These are phyloP conservation scores for Chalciporus sphaerocephalus DNA, from an alignment of 768 basidiomycete genomes.

Conservation along the genomic window DNA sequence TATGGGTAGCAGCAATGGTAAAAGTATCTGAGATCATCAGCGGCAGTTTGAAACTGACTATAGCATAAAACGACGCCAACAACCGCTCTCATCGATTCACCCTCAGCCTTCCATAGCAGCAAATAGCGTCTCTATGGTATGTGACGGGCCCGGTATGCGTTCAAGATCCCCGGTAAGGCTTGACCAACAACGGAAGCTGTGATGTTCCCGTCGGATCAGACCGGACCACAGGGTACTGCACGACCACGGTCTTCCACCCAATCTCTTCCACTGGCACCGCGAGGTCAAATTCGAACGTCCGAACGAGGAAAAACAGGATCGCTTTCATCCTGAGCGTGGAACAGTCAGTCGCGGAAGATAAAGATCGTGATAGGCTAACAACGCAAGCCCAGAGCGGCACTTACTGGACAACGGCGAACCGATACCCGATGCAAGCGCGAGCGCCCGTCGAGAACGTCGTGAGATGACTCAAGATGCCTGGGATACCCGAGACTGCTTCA, in stretches of 20 bases:
- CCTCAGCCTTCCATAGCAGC: too few species aligned
- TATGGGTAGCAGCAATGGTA: too few species aligned
- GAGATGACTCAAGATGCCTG: constrained; percentile 58
- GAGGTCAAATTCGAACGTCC: constrained; percentile 49
- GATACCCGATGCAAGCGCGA: constrained; percentile 62
- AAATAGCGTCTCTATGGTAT: too few species aligned
- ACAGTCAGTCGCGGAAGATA: too few species aligned
- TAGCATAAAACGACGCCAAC: too few species aligned
- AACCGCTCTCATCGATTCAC: too few species aligned
- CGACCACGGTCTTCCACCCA: constrained; percentile 24
- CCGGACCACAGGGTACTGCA: constrained; percentile 43
- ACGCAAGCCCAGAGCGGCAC: too few species aligned
- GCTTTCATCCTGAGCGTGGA: constrained; percentile 46
- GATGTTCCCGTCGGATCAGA: constrained; percentile 36
- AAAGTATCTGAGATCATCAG: too few species aligned
- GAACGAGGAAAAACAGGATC: constrained; percentile 46
- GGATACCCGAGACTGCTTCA: constrained; percentile 41
- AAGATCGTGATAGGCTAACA: too few species aligned
- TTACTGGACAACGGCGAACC: constrained; percentile 58
- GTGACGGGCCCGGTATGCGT: not conserved
- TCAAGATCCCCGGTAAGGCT: not conserved
- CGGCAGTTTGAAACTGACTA: too few species aligned
- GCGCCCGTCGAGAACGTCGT: constrained; percentile 63
- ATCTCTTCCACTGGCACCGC: constrained; percentile 47
- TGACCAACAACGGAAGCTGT: constrained; percentile 40